phyloP scores from a whole-genome alignment of 2,329 filamentous ascomycete species.

The Trichoderma oligosporum region DNA sequence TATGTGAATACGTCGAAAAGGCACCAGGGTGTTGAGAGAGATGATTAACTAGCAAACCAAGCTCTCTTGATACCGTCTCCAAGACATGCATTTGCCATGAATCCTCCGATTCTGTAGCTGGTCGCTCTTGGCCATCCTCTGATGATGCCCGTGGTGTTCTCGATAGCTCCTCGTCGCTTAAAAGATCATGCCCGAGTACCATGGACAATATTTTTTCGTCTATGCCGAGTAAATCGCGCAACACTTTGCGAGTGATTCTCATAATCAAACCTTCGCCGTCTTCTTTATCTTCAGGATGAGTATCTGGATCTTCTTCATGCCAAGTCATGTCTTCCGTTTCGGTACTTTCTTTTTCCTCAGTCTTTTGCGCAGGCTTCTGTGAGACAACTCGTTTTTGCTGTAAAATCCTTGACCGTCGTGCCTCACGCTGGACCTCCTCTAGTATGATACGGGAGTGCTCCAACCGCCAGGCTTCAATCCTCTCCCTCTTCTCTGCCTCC shows the following conservation, averaged over 20 bases:
- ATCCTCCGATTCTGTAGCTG: slow-evolving; percentile 35
- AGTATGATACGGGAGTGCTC: slow-evolving; percentile 84
- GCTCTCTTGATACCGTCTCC: slow-evolving; percentile 79
- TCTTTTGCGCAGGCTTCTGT: slow-evolving; percentile 25
- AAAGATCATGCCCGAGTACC: slow-evolving; percentile 77
- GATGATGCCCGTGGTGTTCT: slow-evolving; percentile 45
- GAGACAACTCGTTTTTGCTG: slow-evolving; percentile 61
- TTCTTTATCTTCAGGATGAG: slow-evolving; percentile 41
- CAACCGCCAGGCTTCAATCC: slow-evolving; percentile 88
- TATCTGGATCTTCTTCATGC: slow-evolving; percentile 37
- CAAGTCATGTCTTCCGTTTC: slow-evolving; percentile 44
- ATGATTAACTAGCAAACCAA: slow-evolving; percentile 78
- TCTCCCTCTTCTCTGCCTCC: slow-evolving; percentile 70
- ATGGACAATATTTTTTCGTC: slow-evolving; percentile 81
- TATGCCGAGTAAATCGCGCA: slow-evolving; percentile 85
- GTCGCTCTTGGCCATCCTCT: slow-evolving; percentile 26
- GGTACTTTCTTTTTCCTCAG: not conserved
- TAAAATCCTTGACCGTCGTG: slow-evolving; percentile 44
- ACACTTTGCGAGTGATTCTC: slow-evolving; percentile 77
- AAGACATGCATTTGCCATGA: slow-evolving; percentile 75
- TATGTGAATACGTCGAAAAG: slow-evolving; percentile 73
- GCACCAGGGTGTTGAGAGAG: slow-evolving; percentile 78
- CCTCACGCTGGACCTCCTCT: slow-evolving; percentile 87
- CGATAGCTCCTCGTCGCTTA: slow-evolving; percentile 47
- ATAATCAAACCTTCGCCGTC: slow-evolving; percentile 69